phyloP scores from a whole-genome alignment of 2,329 filamentous ascomycete genomes.

The Paecilomyces niveus region DNA sequence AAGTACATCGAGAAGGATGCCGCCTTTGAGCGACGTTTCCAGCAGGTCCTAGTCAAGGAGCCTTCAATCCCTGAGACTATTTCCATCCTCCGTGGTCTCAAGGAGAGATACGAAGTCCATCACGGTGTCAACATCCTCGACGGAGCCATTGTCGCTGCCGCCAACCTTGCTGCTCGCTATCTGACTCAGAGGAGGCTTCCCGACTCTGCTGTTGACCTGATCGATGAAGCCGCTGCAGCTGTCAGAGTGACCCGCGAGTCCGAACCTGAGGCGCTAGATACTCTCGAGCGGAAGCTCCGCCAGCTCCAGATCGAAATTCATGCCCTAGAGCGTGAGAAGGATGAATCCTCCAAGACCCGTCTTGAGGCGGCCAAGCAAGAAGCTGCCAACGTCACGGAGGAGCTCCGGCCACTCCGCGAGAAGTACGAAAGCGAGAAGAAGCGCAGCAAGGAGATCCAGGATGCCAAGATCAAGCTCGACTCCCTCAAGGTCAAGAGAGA shows the following conservation, averaged over 20 bases:
- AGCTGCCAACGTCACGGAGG: constrained; percentile 89
- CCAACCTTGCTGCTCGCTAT: constrained; percentile 88
- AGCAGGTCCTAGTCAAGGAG: constrained; percentile 96
- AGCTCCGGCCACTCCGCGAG: constrained; percentile 81
- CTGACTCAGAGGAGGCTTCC: constrained; percentile 85
- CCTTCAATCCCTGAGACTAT: constrained; percentile 82
- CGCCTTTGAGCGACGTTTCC: constrained; percentile 96
- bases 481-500: constrained; percentile 85
- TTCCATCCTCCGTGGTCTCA: constrained; percentile 95
- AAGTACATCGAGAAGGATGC: constrained; percentile 99
- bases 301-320: constrained; percentile 98
- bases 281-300: constrained; percentile 78
- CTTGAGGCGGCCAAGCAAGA: constrained; percentile 79
- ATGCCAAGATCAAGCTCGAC: constrained; percentile 92
- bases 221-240: constrained; percentile 95
- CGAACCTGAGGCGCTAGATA: constrained; percentile 92
- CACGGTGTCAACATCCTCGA: constrained; percentile 97
- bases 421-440: constrained; percentile 94
- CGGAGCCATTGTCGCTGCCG: constrained; percentile 81
- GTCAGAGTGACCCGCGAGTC: constrained; percentile 93
- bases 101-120: constrained; percentile 96
- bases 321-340: constrained; percentile 85
- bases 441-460: constrained; percentile 84
- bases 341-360: constrained; percentile 81
- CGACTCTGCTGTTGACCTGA: constrained; percentile 91